These are phyloP conservation scores for Cajanus cajan DNA, from an alignment of 306 rosid species.

Conservation along the genomic window DNA sequence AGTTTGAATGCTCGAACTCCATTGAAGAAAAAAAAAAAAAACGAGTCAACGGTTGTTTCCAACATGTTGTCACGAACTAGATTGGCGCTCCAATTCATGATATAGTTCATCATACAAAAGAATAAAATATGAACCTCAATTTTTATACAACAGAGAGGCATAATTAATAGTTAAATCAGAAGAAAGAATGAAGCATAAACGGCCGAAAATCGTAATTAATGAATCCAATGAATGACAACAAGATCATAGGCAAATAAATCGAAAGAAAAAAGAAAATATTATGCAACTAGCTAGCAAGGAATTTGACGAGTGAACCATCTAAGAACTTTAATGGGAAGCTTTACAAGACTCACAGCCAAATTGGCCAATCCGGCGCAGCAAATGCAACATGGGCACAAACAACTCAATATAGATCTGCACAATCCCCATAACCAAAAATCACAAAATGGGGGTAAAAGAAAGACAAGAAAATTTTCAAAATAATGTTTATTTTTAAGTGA, in stretches of 20 bases:
- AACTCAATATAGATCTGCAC: slow-evolving; percentile 68
- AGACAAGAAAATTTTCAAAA: too few relatives aligned
- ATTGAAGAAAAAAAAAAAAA: background rate
- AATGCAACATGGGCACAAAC: slow-evolving; percentile 82
- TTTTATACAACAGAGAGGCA: background rate
- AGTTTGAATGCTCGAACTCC: background rate
- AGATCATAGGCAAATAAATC: background rate
- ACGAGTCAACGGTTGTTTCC: background rate
- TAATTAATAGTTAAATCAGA: background rate
- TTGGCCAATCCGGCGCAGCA: slow-evolving; percentile 68
- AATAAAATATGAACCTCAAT: too few relatives aligned
- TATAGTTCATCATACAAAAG: too few relatives aligned
- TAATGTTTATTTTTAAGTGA: background rate
- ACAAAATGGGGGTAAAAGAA: background rate
- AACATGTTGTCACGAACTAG: background rate
- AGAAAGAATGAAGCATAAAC: slow-evolving; percentile 6
- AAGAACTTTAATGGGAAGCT: slow-evolving; percentile 63
- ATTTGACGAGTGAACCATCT: slow-evolving; percentile 63
- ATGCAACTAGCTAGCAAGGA: slow-evolving; percentile 51
- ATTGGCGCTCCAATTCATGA: background rate
- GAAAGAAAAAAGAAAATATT: background rate
- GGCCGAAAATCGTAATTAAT: background rate
- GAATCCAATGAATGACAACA: background rate
- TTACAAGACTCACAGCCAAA: slow-evolving; percentile 66
- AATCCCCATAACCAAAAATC: background rate